Conservation (phyloP, 1,139 yeast genomes). For the Scheffersomyces insectosa region DNA sequence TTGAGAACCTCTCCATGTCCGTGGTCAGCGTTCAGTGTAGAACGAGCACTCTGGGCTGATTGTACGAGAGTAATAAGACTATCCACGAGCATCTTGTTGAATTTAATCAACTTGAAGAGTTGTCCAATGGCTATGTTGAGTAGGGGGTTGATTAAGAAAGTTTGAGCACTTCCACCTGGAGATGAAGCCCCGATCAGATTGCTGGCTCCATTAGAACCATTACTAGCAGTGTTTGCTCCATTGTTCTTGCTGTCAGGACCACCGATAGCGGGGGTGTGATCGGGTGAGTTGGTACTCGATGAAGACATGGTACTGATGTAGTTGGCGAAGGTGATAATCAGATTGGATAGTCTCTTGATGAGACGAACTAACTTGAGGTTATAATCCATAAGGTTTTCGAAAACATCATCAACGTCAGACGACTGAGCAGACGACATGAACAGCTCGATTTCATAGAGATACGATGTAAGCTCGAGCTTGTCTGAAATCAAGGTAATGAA, state of each 20-base stretch:
- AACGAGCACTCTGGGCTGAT: constrained; percentile 5
- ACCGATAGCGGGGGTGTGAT: not conserved
- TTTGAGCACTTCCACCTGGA: not conserved
- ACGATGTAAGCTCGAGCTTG: constrained; percentile 31
- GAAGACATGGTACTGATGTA: constrained; percentile 10
- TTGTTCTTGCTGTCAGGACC: not conserved
- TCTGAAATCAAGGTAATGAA: constrained; percentile 26
- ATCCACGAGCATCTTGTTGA: constrained; percentile 38
- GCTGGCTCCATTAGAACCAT: not conserved
- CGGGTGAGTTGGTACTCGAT: constrained; percentile 5
- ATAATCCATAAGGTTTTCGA: constrained; percentile 45
- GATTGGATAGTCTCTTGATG: constrained; percentile 38
- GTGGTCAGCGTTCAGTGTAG: constrained; percentile 7
- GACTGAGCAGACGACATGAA: constrained; percentile 20
- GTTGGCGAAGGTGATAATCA: constrained; percentile 34
- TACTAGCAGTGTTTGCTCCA: not conserved
- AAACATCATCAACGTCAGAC: constrained; percentile 47
- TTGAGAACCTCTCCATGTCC: constrained; percentile 23
- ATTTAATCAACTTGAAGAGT: constrained; percentile 35
- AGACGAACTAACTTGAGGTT: constrained; percentile 49
- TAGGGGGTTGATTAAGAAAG: constrained; percentile 30
- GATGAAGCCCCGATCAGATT: not conserved
- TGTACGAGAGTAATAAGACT: constrained; percentile 20
- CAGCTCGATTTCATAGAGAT: constrained; percentile 28
- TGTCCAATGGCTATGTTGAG: constrained; percentile 38